phyloP scores from a whole-genome alignment of 257 asterid genomes.

The Ajuga chamaepitys region DNA sequence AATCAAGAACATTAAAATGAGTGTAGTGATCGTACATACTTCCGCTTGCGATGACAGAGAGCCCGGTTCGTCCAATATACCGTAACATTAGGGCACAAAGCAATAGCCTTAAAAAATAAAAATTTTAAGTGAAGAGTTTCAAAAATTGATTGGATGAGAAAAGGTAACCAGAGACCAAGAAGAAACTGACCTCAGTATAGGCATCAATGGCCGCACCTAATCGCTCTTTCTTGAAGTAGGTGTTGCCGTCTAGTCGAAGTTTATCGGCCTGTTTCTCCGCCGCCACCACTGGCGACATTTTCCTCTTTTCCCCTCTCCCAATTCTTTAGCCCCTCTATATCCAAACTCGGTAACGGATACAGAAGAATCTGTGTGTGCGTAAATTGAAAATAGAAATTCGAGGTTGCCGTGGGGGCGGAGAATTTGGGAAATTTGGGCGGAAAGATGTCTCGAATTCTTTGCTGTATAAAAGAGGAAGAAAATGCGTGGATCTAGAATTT shows the following conservation, averaged over 20 bases:
- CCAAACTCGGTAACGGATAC: too few species aligned
- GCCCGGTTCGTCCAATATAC: conserved; percentile 95
- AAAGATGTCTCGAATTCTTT: not conserved
- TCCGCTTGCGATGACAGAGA: conserved; percentile 69
- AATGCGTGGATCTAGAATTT: conserved; percentile 10
- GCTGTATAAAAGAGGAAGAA: not conserved
- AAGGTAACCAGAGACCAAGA: not conserved
- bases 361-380: not conserved
- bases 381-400: not conserved
- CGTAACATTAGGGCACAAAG: conserved; percentile 85
- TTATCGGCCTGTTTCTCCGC: conserved; percentile 73
- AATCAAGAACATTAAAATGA: not conserved
- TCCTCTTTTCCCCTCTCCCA: conserved; percentile 26
- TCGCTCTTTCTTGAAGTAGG: conserved; percentile 54
- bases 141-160: not conserved
- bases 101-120: conserved; percentile 54
- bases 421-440: not conserved
- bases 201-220: conserved; percentile 91
- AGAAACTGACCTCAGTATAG: conserved; percentile 61
- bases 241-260: conserved; percentile 67
- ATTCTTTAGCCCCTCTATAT: not conserved
- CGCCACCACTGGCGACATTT: conserved; percentile 55
- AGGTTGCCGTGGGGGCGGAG: not conserved
- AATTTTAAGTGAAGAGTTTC: not conserved
- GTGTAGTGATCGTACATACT: conserved; percentile 43